Conservation (phyloP, 148 eudicot genomes). For the Silene conica region DNA sequence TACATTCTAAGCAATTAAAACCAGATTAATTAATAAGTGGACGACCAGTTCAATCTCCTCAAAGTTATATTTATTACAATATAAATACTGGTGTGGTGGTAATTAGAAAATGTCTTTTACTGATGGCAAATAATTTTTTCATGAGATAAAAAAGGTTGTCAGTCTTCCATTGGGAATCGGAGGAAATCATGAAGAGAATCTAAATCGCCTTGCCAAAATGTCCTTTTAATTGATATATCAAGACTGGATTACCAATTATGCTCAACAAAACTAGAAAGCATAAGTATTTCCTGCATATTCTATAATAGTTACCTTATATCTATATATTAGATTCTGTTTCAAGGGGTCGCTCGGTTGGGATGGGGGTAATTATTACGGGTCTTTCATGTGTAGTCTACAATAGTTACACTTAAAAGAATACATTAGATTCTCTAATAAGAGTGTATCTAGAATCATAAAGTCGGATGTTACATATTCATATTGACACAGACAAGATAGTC, state of each 20-base stretch:
- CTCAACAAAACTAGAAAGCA: neutral
- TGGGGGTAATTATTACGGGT: no score
- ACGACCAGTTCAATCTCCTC: neutral
- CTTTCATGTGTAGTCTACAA: neutral
- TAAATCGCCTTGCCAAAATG: neutral
- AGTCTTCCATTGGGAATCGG: neutral
- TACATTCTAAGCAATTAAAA: neutral
- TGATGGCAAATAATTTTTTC: neutral
- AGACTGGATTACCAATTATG: neutral
- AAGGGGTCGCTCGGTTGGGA: no score
- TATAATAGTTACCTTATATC: no score
- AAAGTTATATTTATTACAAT: slow-evolving; percentile 1
- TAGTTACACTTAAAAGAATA: no score
- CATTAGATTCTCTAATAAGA: no score
- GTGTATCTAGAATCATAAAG: neutral
- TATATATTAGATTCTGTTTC: no score
- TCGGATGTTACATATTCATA: neutral
- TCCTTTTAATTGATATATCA: neutral
- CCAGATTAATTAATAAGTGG: neutral
- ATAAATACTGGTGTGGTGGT: neutral
- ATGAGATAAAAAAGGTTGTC: neutral
- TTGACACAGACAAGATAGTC: neutral
- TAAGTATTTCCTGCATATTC: neutral
- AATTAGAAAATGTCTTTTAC: neutral
- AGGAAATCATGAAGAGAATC: neutral